Conservation (phyloP, 2,329 filamentous ascomycete species). For the Fusarium acutatum region DNA sequence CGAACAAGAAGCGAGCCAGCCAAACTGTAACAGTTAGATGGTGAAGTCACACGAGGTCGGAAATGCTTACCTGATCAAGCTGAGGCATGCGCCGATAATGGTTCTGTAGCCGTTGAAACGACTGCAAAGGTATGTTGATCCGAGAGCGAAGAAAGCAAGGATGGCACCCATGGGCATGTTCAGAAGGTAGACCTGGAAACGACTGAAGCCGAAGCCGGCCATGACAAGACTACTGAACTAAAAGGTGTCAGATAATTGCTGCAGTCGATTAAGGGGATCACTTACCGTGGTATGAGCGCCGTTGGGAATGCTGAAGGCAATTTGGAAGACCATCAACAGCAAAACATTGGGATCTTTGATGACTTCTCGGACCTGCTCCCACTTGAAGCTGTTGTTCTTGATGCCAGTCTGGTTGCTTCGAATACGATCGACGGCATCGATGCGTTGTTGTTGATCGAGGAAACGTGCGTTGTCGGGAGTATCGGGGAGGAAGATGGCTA, state of each 20-base stretch:
- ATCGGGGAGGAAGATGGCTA: conserved; percentile 29
- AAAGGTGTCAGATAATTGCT: background rate
- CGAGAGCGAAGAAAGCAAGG: conserved; percentile 25
- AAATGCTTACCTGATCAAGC: conserved; percentile 27
- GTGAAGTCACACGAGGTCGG: rapidly evolving
- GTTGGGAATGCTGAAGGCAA: conserved; percentile 33
- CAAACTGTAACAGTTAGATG: conserved; percentile 1
- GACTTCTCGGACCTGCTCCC: conserved; percentile 34
- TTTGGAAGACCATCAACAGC: conserved; percentile 31
- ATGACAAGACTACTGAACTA: conserved; percentile 38
- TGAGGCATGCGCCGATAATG: conserved; percentile 23
- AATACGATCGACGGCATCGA: conserved; percentile 24
- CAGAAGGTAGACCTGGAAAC: conserved; percentile 32
- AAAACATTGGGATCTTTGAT: conserved; percentile 32
- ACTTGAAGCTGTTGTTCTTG: conserved; percentile 32
- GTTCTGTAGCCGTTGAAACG: conserved; percentile 32
- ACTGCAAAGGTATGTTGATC: conserved; percentile 29
- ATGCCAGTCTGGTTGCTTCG: conserved; percentile 34
- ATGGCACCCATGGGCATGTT: conserved; percentile 38
- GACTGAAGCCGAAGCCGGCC: conserved; percentile 33
- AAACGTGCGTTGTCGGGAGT: conserved; percentile 26
- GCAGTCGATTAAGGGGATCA: rapidly evolving
- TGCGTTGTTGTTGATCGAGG: conserved; percentile 22
- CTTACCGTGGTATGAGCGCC: conserved; percentile 34
- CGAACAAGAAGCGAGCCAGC: conserved; percentile 31